Evolutionary conservation across 1,284 basidiomycete species (phyloP), one percentile per base, ranked within the genome.

Genomic region (Boletus albobrunnescens): DNA sequence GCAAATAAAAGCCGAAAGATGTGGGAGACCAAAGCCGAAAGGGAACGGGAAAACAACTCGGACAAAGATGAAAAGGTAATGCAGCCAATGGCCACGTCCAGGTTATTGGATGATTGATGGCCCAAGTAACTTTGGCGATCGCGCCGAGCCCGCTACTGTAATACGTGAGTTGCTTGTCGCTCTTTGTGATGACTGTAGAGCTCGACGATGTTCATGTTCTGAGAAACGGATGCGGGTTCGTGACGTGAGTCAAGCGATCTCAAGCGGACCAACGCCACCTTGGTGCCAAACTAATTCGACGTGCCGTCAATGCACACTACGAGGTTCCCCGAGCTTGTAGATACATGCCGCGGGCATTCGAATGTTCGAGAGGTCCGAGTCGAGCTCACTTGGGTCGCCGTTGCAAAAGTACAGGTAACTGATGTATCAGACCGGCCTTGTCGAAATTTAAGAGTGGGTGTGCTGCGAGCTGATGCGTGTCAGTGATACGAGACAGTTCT

Each of bases 1-100:
- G 73, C 0, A 84, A 67, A 1, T n/a, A 80, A 80, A 37, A 88
- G 74, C 6, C 79, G 74, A 44, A 87, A 68, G 45, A 90, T 77
- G 47, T 71, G 62, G 4, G 65, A 58, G 35, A 81, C 53, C 31
- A 82, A 57, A 16, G 64, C 63, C 16, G 56, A 65, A 37, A 74
- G 64, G 40, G 59, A 67, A 40, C 50, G 58, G 6, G 55, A 27
- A 51, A 69, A 72, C 5, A 47, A 45, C 36, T 68, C 63, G 2
- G 69, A 57, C 0, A 67, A 62, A 71, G 12, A 62, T 6, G 51
- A 17, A 31, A 63, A 0, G 67, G 47, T 49, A 7, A 16, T 33
- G 39, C 56, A 41, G 17, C 68, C 69, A 31, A 70, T 32, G 9
- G 53, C 56, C 31, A 68, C 46, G 30, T 69, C 69, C 10, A 64